These are phyloP conservation scores for Pythium pyrilobum DNA, from an alignment of 352 stramenopile genomes.

Conservation along the genomic window DNA sequence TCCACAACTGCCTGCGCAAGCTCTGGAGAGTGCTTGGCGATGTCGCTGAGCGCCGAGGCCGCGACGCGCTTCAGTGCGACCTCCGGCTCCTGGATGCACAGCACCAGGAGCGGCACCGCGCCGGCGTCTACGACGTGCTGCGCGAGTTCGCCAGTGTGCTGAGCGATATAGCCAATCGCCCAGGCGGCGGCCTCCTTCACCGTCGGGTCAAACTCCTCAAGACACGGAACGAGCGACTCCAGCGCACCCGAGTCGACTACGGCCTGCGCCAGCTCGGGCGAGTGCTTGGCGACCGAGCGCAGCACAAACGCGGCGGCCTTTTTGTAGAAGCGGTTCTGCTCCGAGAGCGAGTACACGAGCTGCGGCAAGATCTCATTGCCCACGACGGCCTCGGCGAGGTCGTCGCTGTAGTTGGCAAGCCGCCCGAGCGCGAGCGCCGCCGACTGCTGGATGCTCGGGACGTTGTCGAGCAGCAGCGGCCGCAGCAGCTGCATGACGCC, in stretches of 20 bases:
- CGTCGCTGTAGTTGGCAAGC: slow-evolving; percentile 94
- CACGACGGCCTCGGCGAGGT: slow-evolving; percentile 92
- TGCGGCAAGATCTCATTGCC: slow-evolving; percentile 95
- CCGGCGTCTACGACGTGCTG: slow-evolving; percentile 93
- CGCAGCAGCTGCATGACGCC: slow-evolving; percentile 94
- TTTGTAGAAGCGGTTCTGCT: slow-evolving; percentile 96
- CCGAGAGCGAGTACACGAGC: slow-evolving; percentile 93
- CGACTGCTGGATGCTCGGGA: slow-evolving; percentile 94
- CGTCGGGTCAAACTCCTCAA: slow-evolving; percentile 95
- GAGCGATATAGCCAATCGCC: slow-evolving; percentile 95
- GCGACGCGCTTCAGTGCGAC: slow-evolving; percentile 94
- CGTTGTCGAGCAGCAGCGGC: slow-evolving; percentile 92
- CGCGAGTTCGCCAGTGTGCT: slow-evolving; percentile 91
- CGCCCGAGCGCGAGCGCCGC: slow-evolving; percentile 90
- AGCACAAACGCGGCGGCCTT: slow-evolving; percentile 94
- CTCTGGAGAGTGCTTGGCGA: slow-evolving; percentile 94
- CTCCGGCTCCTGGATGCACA: slow-evolving; percentile 95
- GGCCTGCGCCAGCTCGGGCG: slow-evolving; percentile 90
- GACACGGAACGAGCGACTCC: slow-evolving; percentile 89
- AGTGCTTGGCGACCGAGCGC: slow-evolving; percentile 93
- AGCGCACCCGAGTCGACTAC: slow-evolving; percentile 92
- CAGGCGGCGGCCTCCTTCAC: slow-evolving; percentile 94
- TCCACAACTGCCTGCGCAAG: slow-evolving; percentile 93
- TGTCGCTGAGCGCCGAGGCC: slow-evolving; percentile 90
- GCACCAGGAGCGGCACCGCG: slow-evolving; percentile 90